A percentile compares a stretch with the other conserved stretches of the same genome.
phyloP scores from a whole-genome alignment of 1,284 basidiomycete genomes.

The Phaffia rhodozyma region DNA sequence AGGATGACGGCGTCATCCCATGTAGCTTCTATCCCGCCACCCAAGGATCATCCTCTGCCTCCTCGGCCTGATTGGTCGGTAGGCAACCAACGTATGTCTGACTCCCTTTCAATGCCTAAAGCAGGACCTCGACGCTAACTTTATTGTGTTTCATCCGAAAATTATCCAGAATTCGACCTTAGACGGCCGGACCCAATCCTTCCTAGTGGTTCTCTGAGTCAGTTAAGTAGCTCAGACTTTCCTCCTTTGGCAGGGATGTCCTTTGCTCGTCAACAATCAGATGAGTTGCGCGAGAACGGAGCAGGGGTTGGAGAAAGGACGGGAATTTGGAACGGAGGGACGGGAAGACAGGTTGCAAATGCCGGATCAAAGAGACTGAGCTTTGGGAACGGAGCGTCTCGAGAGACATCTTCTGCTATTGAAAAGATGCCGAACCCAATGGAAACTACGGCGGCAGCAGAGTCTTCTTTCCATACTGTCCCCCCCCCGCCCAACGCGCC shows the following conservation, averaged over 20 bases:
- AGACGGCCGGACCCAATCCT: conserved; percentile 9
- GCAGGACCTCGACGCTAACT: neutral
- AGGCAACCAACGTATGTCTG: conserved; percentile 13
- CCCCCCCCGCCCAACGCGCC: neutral
- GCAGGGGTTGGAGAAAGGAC: neutral
- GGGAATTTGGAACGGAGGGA: conserved; percentile 3
- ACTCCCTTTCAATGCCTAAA: no score
- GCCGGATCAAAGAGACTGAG: no score
- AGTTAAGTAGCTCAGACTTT: conserved; percentile 9
- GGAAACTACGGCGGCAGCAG: no score
- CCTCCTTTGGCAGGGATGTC: conserved; percentile 4
- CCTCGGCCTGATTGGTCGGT: conserved; percentile 17
- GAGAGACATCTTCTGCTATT: no score
- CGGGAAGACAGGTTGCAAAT: neutral
- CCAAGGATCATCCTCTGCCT: conserved; percentile 17
- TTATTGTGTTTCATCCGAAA: neutral
- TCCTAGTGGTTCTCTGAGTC: neutral
- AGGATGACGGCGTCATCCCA: conserved; percentile 3
- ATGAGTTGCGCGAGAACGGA: neutral
- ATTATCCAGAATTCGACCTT: conserved; percentile 10
- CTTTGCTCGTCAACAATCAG: neutral
- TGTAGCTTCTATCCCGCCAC: conserved; percentile 14
- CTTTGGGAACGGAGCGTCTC: no score
- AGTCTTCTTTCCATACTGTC: no score
- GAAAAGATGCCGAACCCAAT: no score